Base-by-base conservation (phyloP, 257 asterid genomes). In the Solanum medicagineum region DNA sequence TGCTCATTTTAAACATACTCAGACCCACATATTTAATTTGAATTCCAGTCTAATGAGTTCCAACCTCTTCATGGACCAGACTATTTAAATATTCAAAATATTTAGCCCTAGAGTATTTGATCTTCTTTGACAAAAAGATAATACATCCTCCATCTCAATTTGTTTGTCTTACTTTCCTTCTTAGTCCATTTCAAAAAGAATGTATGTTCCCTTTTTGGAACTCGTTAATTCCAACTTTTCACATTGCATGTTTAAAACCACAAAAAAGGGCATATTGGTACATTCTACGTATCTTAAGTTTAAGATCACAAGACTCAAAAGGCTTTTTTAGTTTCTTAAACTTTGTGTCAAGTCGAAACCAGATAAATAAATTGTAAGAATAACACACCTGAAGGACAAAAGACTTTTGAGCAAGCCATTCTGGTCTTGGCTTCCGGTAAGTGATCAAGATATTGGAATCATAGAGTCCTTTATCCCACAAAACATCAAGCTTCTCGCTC, bases 401-500 rank as follows among this genome's bases (percentile, higher is more conserved):
- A 85, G 98, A 92, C 53, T 92, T 98, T 86, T 94, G 98, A 29
- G 97, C 85, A 85, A 95, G 97, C 98, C 98, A 93, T 73, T 94
- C 97, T 1, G 98, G 97, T 69, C 93, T 90, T 19, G 99, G 97
- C 90, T 96, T 96, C 89, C 97, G 91, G 86, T 91, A 94, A 54
- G 98, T 93, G 81, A 95, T 85, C 90, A 91, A 89, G 80, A 97
- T 68, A 87, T 92, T 95, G 87, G 98, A 95, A 91, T 97, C 98
- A 87, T 96, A 95, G 8, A 97, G 93, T 59, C 99, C 99, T 89
- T 97, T 97, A 84, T 97, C 98, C 94, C 97, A 97, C 88, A 90
- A 90, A 84, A 97, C 89, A 89, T 95, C 98, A 60, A 97, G 98
- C 94, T 97, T 97, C 92, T 97, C 99, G 60, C 98, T 91, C 89